Percentiles rank a stretch among this genome's conserved stretches.
Evolutionary conservation across 805 yeast genomes (phyloP).

Genomic region (Candida loeiensis): DNA sequence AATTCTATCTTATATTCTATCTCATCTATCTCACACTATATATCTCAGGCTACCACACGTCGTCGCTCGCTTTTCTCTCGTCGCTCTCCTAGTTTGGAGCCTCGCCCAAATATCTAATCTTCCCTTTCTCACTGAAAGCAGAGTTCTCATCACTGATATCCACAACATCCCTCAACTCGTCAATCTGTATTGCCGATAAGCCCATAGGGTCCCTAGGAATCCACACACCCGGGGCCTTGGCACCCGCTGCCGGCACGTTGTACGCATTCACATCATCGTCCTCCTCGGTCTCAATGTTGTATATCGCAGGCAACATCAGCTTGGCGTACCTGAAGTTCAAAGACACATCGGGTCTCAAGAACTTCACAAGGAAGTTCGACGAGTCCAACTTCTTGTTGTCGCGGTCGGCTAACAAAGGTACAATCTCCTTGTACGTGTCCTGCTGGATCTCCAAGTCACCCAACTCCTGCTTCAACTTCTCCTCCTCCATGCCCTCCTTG

Average conservation of each 20-base stretch:
- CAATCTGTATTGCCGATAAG: constrained; percentile 59
- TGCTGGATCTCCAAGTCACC: constrained; percentile 15
- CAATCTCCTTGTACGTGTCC: constrained; percentile 20
- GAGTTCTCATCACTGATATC: constrained; percentile 69
- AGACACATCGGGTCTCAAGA: constrained; percentile 59
- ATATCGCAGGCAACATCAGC: constrained; percentile 32
- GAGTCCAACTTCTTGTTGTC: constrained; percentile 36
- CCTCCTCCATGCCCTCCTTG: constrained; percentile 9
- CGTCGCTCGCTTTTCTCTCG: too few species aligned
- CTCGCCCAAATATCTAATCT: constrained; percentile 27
- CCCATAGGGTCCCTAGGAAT: constrained; percentile 90
- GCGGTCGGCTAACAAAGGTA: constrained; percentile 74
- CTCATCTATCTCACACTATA: too few species aligned
- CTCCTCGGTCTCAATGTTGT: constrained; percentile 36
- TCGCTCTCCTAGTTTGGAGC: constrained; percentile 28
- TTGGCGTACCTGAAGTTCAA: constrained; percentile 40
- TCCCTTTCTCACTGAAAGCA: constrained; percentile 40
- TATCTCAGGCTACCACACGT: too few species aligned
- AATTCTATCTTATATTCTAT: too few species aligned
- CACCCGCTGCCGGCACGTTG: constrained; percentile 69
- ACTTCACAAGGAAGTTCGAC: constrained; percentile 46
- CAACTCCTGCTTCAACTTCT: constrained; percentile 17
- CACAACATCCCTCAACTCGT: constrained; percentile 51
- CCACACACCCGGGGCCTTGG: constrained; percentile 78
- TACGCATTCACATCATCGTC: constrained; percentile 61